Evolutionary conservation across 345 rosid species (phyloP), one percentile per base, ranked within the genome.

Genomic region (Xanthoceras sorbifolium): DNA sequence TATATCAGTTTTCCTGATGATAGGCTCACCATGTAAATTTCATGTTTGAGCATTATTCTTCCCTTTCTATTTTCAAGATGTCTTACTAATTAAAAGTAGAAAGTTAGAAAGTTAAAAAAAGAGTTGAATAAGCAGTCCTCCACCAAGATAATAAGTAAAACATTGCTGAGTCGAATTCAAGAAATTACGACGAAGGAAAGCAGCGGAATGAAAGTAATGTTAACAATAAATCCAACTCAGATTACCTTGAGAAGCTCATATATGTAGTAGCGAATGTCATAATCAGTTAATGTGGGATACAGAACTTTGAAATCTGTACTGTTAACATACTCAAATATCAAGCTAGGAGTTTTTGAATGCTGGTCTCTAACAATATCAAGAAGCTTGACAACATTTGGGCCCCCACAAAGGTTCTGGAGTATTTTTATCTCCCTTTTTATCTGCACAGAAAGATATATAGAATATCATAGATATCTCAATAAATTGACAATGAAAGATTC

Each of bases 241-340:
- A 7, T 22, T 85, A 91, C 97, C 97, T 91, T 92, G 74, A 92
- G 88, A 75, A 92, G 93, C 87, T 92, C 97, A 38, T 90, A 92
- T 62, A 90, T 90, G 82, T 90, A 92, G 85, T 92, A 92, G 52
- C 97, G 92, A 71, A 92, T 88, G 86, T 92, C 93, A 79, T 92
- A 92, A 76, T 92, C 97, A n/a, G 94, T 92, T 87, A 92, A 84
- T 26, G 94, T 90, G 34, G 97, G 97, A 76, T 90, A 92, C 78
- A 90, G 48, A 82, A 92, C 87, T 87, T 92, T 92, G 78, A 90
- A 90, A 77, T 92, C 94, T 15, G 97, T 92, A 84, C 92, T 92
- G 88, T 92, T 90, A 64, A 92, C 97, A 84, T 80, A 88, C 80
- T 92, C 94, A 73, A 90, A 92, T 72, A 92, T 90, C 89, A 92